Evolutionary conservation across 2,329 filamentous ascomycete genomes (phyloP).

Genomic region (Talaromyces amestolkiae): DNA sequence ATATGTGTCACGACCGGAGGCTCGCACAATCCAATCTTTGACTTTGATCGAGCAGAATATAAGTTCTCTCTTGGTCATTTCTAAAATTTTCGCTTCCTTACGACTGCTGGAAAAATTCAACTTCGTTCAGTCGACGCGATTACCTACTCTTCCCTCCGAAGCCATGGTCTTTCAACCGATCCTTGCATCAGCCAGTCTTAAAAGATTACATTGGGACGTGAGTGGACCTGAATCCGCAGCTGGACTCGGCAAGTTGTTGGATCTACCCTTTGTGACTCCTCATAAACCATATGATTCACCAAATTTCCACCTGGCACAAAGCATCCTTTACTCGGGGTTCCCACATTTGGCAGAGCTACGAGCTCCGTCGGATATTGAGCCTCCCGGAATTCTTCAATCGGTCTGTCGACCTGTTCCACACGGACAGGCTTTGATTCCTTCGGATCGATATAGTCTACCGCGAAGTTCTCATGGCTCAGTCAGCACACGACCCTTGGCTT

Average conservation of each 20-base stretch:
- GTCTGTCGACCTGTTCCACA: constrained; percentile 42
- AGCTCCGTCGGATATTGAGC: constrained; percentile 45
- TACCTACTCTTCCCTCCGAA: constrained; percentile 46
- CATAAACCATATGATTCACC: constrained; percentile 36
- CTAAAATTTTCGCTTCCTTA: constrained; percentile 51
- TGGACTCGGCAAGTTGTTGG: constrained; percentile 36
- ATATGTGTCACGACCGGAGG: constrained; percentile 49
- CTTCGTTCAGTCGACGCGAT: constrained; percentile 50
- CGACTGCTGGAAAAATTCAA: constrained; percentile 49
- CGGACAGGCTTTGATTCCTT: constrained; percentile 39
- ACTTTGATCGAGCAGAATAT: constrained; percentile 55
- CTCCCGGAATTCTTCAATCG: constrained; percentile 43
- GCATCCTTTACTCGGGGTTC: constrained; percentile 44
- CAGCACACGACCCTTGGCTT: constrained; percentile 38
- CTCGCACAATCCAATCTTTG: constrained; percentile 47
- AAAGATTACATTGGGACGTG: constrained; percentile 58
- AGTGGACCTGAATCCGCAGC: constrained; percentile 38
- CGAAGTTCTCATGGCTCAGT: constrained; percentile 45
- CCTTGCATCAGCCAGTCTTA: constrained; percentile 50
- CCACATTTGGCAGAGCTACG: constrained; percentile 41
- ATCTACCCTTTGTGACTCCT: constrained; percentile 38
- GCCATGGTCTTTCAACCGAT: constrained; percentile 47
- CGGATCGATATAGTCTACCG: constrained; percentile 42
- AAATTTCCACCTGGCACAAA: constrained; percentile 45
- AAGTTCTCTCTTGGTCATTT: constrained; percentile 51